These are phyloP conservation scores for Botrytis aclada DNA, from an alignment of 2,329 filamentous ascomycete genomes.

Conservation along the genomic window DNA sequence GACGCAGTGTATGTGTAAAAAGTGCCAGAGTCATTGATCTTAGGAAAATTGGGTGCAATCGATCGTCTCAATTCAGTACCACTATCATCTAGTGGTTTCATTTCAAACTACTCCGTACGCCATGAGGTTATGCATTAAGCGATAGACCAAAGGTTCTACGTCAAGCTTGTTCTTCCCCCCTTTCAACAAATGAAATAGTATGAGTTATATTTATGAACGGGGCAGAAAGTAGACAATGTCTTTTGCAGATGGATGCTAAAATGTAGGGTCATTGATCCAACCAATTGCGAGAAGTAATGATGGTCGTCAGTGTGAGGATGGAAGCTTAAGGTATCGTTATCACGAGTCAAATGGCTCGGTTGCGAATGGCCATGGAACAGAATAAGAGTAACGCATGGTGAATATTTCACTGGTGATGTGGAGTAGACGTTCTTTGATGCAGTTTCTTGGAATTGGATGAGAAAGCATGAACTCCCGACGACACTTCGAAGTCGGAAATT, in stretches of 20 bases:
- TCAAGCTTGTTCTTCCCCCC: accelerated
- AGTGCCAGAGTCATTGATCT: no score
- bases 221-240: neutral
- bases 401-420: neutral
- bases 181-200: neutral
- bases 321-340: neutral
- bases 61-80: no score
- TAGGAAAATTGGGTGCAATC: no score
- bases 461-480: neutral
- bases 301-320: neutral
- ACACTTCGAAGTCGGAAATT: neutral
- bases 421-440: neutral
- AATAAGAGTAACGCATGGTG: neutral
- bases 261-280: neutral
- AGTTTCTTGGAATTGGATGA: neutral
- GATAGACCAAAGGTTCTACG: neutral
- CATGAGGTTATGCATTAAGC: neutral
- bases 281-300: neutral
- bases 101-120: no score
- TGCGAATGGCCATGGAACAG: neutral
- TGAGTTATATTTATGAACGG: neutral
- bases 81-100: no score
- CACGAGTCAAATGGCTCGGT: neutral
- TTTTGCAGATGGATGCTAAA: neutral
- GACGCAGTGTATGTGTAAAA: no score